Percentiles rank a stretch among this genome's conserved stretches.
Evolutionary conservation across 345 rosid species (phyloP).

Genomic region (Camelina laxa): DNA sequence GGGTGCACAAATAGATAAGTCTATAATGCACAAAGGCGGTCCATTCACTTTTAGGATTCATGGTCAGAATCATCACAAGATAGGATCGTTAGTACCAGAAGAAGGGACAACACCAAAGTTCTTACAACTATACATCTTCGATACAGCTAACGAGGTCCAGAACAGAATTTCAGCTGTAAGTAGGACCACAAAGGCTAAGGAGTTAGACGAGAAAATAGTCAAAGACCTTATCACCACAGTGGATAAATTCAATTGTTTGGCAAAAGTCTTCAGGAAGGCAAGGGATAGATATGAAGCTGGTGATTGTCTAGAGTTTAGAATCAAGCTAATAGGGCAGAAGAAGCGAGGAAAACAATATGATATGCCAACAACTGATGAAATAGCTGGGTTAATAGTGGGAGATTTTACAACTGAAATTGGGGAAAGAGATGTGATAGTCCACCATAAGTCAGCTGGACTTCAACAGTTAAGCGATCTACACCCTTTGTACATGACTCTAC

Average conservation of each 20-base stretch:
- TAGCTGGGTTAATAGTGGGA: too few species aligned
- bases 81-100: neutral
- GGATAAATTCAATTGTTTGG: neutral
- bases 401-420: too few species aligned
- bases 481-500: too few species aligned
- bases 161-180: neutral
- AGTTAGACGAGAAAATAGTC: neutral
- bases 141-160: neutral
- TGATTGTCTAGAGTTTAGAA: neutral
- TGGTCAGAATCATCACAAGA: slow-evolving; percentile 1
- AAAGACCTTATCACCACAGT: neutral
- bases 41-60: neutral
- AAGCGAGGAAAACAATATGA: too few species aligned
- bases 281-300: neutral
- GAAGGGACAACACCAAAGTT: neutral
- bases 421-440: too few species aligned
- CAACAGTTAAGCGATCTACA: too few species aligned
- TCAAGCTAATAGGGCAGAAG: too few species aligned
- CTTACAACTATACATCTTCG: neutral
- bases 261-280: neutral
- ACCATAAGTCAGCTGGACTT: too few species aligned
- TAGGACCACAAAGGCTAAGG: neutral
- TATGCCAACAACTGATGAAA: too few species aligned
- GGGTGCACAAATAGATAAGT: too few species aligned
- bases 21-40: too few species aligned